Percentiles rank a stretch among this genome's conserved stretches.
These are phyloP conservation scores for Tolypocladium ophioglossoides DNA, from an alignment of 2,329 filamentous ascomycete species.

Conservation along the genomic window DNA sequence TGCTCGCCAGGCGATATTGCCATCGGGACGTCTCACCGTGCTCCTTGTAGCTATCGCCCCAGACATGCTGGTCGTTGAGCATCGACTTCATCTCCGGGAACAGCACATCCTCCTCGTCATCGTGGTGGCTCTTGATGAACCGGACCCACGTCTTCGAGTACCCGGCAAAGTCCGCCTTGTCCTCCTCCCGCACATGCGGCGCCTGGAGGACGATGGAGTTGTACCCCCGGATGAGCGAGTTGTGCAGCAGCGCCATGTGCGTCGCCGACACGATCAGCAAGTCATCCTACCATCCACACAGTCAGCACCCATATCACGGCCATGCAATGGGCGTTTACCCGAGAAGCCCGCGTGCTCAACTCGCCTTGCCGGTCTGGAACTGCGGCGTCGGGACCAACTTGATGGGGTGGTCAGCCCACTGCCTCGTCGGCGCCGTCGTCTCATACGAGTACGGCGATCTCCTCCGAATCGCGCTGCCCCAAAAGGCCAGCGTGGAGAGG, in stretches of 20 bases:
- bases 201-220: conserved; percentile 55
- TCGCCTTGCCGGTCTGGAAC: conserved; percentile 39
- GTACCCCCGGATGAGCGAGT: conserved; percentile 51
- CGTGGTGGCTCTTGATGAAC: conserved; percentile 49
- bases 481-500: conserved; percentile 17
- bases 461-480: conserved; percentile 20
- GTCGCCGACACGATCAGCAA: conserved; percentile 48
- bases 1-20: background rate
- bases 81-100: conserved; percentile 44
- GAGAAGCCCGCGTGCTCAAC: background rate
- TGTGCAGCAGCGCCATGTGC: conserved; percentile 53
- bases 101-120: conserved; percentile 46
- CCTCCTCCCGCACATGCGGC: conserved; percentile 35
- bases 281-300: conserved; percentile 33
- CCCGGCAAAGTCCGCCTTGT: conserved; percentile 45
- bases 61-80: conserved; percentile 39
- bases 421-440: conserved; percentile 12
- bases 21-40: conserved; percentile 31
- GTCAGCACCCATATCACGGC: background rate
- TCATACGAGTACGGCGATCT: conserved; percentile 25
- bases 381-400: conserved; percentile 43
- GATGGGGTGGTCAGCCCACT: conserved; percentile 46
- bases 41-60: conserved; percentile 41
- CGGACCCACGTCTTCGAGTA: conserved; percentile 48
- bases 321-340: background rate